Evolutionary conservation across 2,329 filamentous ascomycete species (phyloP).

Genomic region (Microcera coccophila): DNA sequence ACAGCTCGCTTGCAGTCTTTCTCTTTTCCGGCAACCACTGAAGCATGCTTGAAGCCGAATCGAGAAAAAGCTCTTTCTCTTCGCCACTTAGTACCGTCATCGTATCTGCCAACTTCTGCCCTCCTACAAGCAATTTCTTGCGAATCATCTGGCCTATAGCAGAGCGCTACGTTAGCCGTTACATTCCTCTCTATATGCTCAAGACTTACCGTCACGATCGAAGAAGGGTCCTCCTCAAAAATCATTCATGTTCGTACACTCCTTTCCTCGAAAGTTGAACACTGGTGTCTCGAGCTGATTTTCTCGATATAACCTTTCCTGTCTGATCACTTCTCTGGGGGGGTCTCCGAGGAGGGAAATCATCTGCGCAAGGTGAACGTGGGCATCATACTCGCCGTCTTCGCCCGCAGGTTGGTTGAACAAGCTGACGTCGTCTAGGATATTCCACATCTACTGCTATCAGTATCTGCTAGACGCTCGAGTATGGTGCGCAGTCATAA

Average conservation of each 20-base stretch:
- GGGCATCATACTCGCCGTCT: constrained; percentile 21
- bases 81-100: constrained; percentile 16
- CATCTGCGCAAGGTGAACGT: constrained; percentile 21
- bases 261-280: constrained; percentile 1
- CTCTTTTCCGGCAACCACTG: constrained; percentile 25
- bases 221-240: constrained; percentile 21
- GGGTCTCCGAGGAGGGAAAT: constrained; percentile 15
- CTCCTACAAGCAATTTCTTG: constrained; percentile 7
- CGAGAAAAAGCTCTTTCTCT: constrained; percentile 21
- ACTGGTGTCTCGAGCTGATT: constrained; percentile 1
- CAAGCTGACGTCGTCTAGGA: constrained; percentile 16
- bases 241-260: constrained; percentile 19
- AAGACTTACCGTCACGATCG: constrained; percentile 8
- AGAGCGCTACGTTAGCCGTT: not conserved
- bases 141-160: constrained; percentile 8
- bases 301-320: constrained; percentile 15
- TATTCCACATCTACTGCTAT: constrained; percentile 22
- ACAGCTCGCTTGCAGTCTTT: constrained; percentile 21
- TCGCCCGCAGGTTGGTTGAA: constrained; percentile 15
- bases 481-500: not conserved
- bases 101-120: constrained; percentile 8
- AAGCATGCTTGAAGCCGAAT: constrained; percentile 22
- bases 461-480: no score
- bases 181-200: not conserved
- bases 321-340: constrained; percentile 9